A percentile compares a stretch with the other conserved stretches of the same genome.
phyloP scores from a whole-genome alignment of 805 yeast species.

The Pichia nakasei region DNA sequence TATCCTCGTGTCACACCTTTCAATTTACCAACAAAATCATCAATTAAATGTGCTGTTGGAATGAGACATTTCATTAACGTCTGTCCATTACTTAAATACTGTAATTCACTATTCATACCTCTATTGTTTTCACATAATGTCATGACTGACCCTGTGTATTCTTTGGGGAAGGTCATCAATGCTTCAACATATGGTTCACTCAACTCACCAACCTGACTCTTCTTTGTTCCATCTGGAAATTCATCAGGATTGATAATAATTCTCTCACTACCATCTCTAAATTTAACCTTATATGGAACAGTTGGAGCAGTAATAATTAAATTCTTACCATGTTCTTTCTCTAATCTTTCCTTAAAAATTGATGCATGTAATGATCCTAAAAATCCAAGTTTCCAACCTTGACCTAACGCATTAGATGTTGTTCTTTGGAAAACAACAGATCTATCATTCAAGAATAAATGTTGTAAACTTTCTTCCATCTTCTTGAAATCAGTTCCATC shows the following conservation, averaged over 20 bases:
- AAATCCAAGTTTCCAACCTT: constrained; percentile 96
- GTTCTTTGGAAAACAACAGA: constrained; percentile 85
- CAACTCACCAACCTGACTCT: constrained; percentile 37
- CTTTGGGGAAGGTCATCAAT: constrained; percentile 83
- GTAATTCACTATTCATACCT: constrained; percentile 74
- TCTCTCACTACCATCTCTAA: constrained; percentile 52
- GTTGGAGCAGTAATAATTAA: constrained; percentile 92
- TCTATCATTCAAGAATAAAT: constrained; percentile 83
- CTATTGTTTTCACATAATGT: constrained; percentile 76
- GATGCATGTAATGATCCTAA: constrained; percentile 92
- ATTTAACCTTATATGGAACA: constrained; percentile 80
- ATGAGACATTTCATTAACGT: constrained; percentile 69
- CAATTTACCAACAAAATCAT: constrained; percentile 89
- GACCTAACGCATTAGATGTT: constrained; percentile 89
- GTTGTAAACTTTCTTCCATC: constrained; percentile 83
- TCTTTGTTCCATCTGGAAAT: constrained; percentile 58
- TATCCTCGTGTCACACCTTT: constrained; percentile 88
- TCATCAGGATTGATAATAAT: constrained; percentile 86
- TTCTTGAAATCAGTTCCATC: constrained; percentile 86
- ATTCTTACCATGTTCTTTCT: constrained; percentile 89
- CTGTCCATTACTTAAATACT: constrained; percentile 72
- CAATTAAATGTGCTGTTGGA: constrained; percentile 85
- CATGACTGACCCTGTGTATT: constrained; percentile 81
- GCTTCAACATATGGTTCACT: constrained; percentile 88
- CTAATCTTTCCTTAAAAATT: constrained; percentile 84